These are phyloP conservation scores for Lactifluus subvellereus DNA, from an alignment of 768 basidiomycete genomes.

Conservation along the genomic window DNA sequence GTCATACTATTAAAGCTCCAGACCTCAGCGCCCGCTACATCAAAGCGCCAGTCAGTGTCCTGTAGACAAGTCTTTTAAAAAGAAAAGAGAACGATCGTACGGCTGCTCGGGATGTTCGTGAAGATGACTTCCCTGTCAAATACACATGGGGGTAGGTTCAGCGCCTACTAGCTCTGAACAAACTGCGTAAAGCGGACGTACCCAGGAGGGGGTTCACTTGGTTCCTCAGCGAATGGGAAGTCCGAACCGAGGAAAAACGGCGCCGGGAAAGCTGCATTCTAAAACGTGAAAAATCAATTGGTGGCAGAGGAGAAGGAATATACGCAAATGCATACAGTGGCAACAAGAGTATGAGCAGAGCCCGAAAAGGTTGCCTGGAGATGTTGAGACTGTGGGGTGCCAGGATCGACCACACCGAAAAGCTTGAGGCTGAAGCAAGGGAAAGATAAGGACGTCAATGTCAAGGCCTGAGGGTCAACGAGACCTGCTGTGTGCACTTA, in stretches of 20 bases:
- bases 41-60: neutral
- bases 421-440: neutral
- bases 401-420: neutral
- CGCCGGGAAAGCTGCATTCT: neutral
- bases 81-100: neutral
- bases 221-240: neutral
- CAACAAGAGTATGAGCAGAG: neutral
- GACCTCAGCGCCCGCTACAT: neutral
- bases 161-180: neutral
- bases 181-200: neutral
- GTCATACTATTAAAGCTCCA: neutral
- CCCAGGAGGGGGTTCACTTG: neutral
- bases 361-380: neutral
- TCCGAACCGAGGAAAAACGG: slow-evolving; percentile 2
- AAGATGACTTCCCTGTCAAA: neutral
- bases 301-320: too few relatives aligned
- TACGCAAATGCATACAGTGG: neutral
- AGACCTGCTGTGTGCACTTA: neutral
- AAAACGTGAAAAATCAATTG: too few relatives aligned
- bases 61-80: neutral
- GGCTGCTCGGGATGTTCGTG: neutral
- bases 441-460: neutral
- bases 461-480: neutral
- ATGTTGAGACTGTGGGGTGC: neutral
- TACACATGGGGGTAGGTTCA: neutral